These are phyloP conservation scores for Aureobasidium sp. DNA, from an alignment of 2,329 filamentous ascomycete genomes.

Conservation along the genomic window DNA sequence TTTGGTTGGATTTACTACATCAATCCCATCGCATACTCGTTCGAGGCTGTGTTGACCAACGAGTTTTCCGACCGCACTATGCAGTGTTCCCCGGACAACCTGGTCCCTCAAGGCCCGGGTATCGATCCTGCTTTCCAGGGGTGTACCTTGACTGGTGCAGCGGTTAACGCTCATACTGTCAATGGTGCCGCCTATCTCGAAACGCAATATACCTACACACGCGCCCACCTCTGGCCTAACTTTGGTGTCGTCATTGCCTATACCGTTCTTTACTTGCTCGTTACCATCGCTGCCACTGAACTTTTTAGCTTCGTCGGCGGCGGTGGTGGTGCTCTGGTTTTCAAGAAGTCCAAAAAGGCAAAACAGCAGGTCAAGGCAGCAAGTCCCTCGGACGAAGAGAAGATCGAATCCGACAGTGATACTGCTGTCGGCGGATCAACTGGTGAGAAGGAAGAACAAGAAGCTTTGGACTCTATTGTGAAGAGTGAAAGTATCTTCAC, in stretches of 20 bases:
- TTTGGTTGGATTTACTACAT: constrained; percentile 53
- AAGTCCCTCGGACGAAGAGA: constrained; percentile 50
- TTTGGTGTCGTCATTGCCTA: constrained; percentile 73
- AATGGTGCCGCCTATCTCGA: constrained; percentile 47
- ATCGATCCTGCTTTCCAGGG: constrained; percentile 50
- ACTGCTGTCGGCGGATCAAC: constrained; percentile 20
- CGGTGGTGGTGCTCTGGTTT: constrained; percentile 61
- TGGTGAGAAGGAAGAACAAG: constrained; percentile 29
- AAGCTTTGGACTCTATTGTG: constrained; percentile 39
- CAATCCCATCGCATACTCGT: constrained; percentile 50
- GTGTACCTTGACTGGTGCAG: constrained; percentile 52
- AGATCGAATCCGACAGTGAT: constrained; percentile 27
- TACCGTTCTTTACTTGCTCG: constrained; percentile 60
- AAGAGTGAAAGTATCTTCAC: constrained; percentile 60
- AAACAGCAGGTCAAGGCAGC: constrained; percentile 48
- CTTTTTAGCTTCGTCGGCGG: constrained; percentile 52
- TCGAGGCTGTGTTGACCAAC: constrained; percentile 59
- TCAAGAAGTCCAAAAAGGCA: constrained; percentile 58
- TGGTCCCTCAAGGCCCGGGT: constrained; percentile 52
- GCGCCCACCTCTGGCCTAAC: constrained; percentile 59
- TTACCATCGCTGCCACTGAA: constrained; percentile 65
- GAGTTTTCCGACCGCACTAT: constrained; percentile 53
- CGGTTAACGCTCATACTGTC: constrained; percentile 42
- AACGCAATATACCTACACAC: constrained; percentile 48
- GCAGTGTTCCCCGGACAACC: constrained; percentile 49